Evolutionary conservation across 257 asterid species (phyloP).

Genomic region (Ajuga chamaepitys): DNA sequence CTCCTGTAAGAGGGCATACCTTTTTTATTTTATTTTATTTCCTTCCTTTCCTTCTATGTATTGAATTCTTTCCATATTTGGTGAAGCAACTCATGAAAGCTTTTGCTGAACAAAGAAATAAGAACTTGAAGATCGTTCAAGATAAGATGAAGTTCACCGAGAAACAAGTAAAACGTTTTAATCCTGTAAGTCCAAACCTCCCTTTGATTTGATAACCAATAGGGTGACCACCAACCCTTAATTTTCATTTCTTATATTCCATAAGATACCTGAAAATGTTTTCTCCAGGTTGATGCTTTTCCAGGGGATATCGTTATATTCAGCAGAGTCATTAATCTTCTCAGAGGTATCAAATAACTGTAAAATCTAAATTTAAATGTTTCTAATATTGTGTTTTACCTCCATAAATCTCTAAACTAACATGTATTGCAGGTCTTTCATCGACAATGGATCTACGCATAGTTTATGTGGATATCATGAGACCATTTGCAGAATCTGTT

Average conservation of each 20-base stretch:
- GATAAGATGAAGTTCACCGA: slow-evolving; percentile 82
- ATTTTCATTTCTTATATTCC: not conserved
- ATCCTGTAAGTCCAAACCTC: slow-evolving; percentile 65
- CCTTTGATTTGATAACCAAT: slow-evolving; percentile 4
- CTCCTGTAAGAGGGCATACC: slow-evolving; percentile 48
- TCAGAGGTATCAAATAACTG: slow-evolving; percentile 68
- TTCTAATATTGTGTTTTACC: slow-evolving; percentile 18
- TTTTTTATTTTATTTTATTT: slow-evolving; percentile 1
- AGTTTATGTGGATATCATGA: slow-evolving; percentile 79
- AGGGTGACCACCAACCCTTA: not conserved
- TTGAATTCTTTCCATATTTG: slow-evolving; percentile 26
- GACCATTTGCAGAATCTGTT: slow-evolving; percentile 97
- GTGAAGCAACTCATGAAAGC: slow-evolving; percentile 66
- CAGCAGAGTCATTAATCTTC: slow-evolving; percentile 88
- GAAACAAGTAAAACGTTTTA: slow-evolving; percentile 85
- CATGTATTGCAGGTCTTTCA: slow-evolving; percentile 72
- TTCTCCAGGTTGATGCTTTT: slow-evolving; percentile 89
- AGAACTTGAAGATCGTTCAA: slow-evolving; percentile 64
- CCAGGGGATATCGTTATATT: slow-evolving; percentile 97
- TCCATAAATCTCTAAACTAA: slow-evolving; percentile 14
- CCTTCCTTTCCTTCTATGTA: not conserved
- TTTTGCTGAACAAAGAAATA: slow-evolving; percentile 69
- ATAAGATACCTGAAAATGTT: slow-evolving; percentile 7
- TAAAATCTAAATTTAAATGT: not conserved
- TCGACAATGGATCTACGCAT: slow-evolving; percentile 79